These are phyloP conservation scores for Naganishia antarctica DNA, from an alignment of 768 basidiomycete genomes.

Conservation along the genomic window DNA sequence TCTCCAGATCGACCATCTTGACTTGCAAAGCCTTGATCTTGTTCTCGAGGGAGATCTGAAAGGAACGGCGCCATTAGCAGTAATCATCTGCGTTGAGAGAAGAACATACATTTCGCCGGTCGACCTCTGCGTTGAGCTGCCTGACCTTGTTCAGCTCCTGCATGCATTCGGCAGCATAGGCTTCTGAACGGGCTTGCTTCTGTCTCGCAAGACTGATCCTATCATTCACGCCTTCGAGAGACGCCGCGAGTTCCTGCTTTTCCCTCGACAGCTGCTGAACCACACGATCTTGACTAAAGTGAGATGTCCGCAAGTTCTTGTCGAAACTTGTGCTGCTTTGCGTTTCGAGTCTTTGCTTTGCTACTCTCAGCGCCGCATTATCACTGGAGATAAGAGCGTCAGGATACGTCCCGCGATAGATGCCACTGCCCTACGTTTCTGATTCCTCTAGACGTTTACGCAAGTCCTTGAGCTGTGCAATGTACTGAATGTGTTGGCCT, in stretches of 20 bases:
- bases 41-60: slow-evolving; percentile 73
- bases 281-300: slow-evolving; percentile 56
- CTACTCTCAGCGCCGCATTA: slow-evolving; percentile 20
- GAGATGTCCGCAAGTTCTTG: slow-evolving; percentile 19
- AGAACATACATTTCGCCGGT: slow-evolving; percentile 64
- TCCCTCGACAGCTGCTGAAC: slow-evolving; percentile 69
- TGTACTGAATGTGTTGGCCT: slow-evolving; percentile 23
- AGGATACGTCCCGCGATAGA: not conserved
- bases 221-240: slow-evolving; percentile 72
- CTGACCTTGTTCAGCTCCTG: slow-evolving; percentile 68
- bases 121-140: slow-evolving; percentile 75
- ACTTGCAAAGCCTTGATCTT: slow-evolving; percentile 78
- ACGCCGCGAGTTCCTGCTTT: slow-evolving; percentile 75
- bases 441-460: slow-evolving; percentile 23
- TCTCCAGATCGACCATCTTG: slow-evolving; percentile 75
- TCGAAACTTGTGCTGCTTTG: slow-evolving; percentile 26
- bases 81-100: slow-evolving; percentile 26
- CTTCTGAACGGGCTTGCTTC: slow-evolving; percentile 75
- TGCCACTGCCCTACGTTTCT: slow-evolving; percentile 12
- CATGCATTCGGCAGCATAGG: slow-evolving; percentile 68
- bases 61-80: slow-evolving; percentile 20
- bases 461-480: slow-evolving; percentile 24
- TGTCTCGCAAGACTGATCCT: slow-evolving; percentile 67
- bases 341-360: slow-evolving; percentile 26
- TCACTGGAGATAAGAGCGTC: slow-evolving; percentile 5